These are phyloP conservation scores for Dianthus caryophyllus DNA, from an alignment of 148 eudicot genomes.

Conservation along the genomic window DNA sequence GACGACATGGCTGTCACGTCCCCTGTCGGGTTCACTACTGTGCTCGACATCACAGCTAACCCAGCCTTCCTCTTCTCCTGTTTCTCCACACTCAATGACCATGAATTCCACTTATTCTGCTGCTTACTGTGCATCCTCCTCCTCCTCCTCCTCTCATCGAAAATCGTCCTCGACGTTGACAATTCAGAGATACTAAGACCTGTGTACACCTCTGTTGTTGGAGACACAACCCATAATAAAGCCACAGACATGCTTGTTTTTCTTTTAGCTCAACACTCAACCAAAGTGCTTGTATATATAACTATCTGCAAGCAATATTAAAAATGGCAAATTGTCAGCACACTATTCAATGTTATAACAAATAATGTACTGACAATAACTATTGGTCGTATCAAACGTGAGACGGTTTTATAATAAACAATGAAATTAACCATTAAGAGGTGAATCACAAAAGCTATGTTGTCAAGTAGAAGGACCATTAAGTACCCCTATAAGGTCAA, in stretches of 20 bases:
- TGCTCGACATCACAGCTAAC: conserved; percentile 47
- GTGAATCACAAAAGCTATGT: neutral
- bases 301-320: too few relatives aligned
- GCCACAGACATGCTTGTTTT: conserved; percentile 63
- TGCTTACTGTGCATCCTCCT: conserved; percentile 34
- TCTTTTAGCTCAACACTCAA: conserved; percentile 8
- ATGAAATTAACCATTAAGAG: neutral
- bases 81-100: conserved; percentile 31
- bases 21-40: conserved; percentile 66
- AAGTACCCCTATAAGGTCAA: conserved; percentile 12
- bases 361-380: too few relatives aligned
- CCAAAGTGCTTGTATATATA: too few relatives aligned
- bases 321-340: too few relatives aligned
- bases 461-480: conserved; percentile 8
- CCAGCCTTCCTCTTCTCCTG: conserved; percentile 37
- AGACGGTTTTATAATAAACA: too few relatives aligned
- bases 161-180: conserved; percentile 22
- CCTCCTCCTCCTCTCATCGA: conserved; percentile 32
- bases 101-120: conserved; percentile 37
- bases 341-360: too few relatives aligned
- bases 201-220: conserved; percentile 54
- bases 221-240: conserved; percentile 65
- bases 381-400: too few relatives aligned
- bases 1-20: conserved; percentile 59
- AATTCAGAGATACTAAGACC: conserved; percentile 50